Conservation (phyloP, 345 rosid genomes). For the Camelina laxa region DNA sequence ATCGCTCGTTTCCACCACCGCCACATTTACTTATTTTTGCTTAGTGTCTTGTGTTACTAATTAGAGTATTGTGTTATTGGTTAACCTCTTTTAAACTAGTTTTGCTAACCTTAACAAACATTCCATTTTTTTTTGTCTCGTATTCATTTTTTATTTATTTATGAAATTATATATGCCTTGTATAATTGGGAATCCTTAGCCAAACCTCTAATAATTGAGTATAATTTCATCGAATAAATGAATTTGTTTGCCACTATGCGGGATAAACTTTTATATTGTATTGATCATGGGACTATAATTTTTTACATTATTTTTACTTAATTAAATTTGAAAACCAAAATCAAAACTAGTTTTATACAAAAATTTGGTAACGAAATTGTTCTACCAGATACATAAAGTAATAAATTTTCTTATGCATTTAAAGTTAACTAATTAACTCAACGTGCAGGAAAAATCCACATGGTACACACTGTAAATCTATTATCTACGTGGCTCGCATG, state of each 20-base stretch:
- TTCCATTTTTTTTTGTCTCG: not conserved
- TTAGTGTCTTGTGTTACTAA: constrained; percentile 35
- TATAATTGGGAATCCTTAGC: not conserved
- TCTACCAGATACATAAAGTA: not conserved
- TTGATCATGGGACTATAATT: not conserved
- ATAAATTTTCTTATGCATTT: not conserved
- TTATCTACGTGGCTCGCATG: constrained; percentile 45
- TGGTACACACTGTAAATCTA: constrained; percentile 36
- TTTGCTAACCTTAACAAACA: constrained; percentile 16
- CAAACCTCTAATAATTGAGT: not conserved
- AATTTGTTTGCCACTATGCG: not conserved
- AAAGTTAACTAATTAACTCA: constrained; percentile 16
- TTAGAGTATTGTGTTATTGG: constrained; percentile 9
- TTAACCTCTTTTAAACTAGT: not conserved
- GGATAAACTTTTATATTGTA: not conserved
- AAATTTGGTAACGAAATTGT: not conserved
- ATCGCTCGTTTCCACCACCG: constrained; percentile 41
- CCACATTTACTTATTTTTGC: constrained; percentile 30
- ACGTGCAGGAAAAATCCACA: constrained; percentile 42
- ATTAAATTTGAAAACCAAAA: not conserved
- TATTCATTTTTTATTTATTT: not conserved
- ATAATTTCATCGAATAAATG: not conserved
- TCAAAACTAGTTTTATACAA: not conserved
- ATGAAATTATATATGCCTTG: not conserved
- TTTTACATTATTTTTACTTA: not conserved